A percentile compares a stretch with the other conserved stretches of the same genome.
Conservation (phyloP, 139 green algal species). For the Parachlorella kessleri region DNA sequence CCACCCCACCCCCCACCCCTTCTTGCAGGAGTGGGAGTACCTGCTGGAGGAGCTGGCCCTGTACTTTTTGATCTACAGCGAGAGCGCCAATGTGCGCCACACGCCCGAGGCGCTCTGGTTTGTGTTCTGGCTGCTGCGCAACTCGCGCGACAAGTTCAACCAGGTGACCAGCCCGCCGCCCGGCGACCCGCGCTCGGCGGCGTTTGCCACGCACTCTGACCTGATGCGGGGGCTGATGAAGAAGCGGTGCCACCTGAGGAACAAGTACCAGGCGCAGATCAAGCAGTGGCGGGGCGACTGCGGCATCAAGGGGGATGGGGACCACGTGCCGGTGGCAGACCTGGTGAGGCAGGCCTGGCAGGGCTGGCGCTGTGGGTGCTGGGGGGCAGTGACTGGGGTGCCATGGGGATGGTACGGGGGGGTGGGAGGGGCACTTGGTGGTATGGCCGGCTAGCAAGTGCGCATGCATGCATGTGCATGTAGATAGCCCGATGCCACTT, state of each 20-base stretch:
- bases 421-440: too few relatives aligned
- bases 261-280: constrained; percentile 26
- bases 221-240: constrained; percentile 24
- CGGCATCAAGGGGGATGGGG: constrained; percentile 23
- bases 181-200: constrained; percentile 5
- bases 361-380: too few relatives aligned
- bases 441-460: too few relatives aligned
- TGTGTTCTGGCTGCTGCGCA: constrained; percentile 69
- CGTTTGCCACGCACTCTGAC: constrained; percentile 3
- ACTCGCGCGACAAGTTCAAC: constrained; percentile 27
- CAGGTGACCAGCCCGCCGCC: constrained; percentile 26
- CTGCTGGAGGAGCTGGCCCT: constrained; percentile 67
- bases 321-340: constrained; percentile 11
- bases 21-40: constrained; percentile 45
- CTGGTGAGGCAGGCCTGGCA: too few relatives aligned
- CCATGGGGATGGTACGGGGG: too few relatives aligned
- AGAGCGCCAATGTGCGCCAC: constrained; percentile 82
- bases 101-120: constrained; percentile 80
- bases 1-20: not conserved
- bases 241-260: constrained; percentile 41
- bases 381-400: too few relatives aligned
- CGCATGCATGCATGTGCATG: too few relatives aligned
- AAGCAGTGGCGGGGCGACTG: constrained; percentile 12
- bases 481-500: too few relatives aligned
- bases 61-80: constrained; percentile 85